Conservation (phyloP, 164 flowering plant genomes). For the Litsea cubeba region DNA sequence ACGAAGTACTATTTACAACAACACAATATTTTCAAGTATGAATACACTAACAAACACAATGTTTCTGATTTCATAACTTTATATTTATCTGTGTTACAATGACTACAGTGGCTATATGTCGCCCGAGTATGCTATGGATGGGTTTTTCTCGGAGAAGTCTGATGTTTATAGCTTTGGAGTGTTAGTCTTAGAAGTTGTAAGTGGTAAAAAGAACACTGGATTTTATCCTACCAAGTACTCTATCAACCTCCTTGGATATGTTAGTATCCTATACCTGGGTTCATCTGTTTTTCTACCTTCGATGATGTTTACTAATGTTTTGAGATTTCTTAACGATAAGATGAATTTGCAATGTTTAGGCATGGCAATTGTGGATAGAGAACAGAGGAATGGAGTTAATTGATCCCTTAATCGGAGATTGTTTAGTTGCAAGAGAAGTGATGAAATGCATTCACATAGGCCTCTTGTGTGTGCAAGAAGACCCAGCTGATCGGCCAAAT, state of each 20-base stretch:
- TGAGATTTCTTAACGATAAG: too few species aligned
- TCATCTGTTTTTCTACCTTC: too few species aligned
- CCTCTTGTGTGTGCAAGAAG: not conserved
- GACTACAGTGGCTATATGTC: constrained; percentile 15
- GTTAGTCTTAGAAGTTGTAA: constrained; percentile 5
- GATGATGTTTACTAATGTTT: too few species aligned
- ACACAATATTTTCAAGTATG: not conserved
- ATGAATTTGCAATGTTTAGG: not conserved
- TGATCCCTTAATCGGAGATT: not conserved
- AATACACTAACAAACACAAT: not conserved
- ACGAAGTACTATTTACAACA: constrained; percentile 7
- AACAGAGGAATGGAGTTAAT: not conserved
- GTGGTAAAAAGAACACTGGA: constrained; percentile 16
- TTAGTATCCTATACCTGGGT: not conserved
- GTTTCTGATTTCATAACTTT: not conserved
- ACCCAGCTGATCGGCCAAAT: not conserved
- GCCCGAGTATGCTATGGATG: constrained; percentile 13
- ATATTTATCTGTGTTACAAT: not conserved
- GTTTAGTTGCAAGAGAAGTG: not conserved
- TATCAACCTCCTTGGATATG: constrained; percentile 10
- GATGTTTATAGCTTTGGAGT: constrained; percentile 15
- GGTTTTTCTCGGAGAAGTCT: constrained; percentile 10
- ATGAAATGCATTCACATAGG: not conserved
- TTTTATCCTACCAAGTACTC: constrained; percentile 2
- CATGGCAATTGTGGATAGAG: not conserved